A percentile compares a stretch with the other conserved stretches of the same genome.
phyloP scores from a whole-genome alignment of 2,329 filamentous ascomycete species.

The Paraconiothyrium sp. region DNA sequence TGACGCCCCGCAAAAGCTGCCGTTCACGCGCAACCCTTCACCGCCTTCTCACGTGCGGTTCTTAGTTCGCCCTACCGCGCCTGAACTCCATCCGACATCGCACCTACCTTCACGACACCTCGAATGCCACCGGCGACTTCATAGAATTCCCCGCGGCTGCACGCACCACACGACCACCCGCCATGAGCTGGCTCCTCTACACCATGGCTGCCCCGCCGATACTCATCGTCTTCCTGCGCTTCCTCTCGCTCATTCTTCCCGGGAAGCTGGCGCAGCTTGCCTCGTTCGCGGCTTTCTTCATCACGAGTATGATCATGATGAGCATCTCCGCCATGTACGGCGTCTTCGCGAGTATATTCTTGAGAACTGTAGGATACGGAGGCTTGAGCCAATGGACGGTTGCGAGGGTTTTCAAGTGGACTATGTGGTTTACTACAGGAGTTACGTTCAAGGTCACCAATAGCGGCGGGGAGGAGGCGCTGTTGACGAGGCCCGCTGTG shows the following conservation, averaged over 20 bases:
- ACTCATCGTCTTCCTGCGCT: conserved; percentile 41
- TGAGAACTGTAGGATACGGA: conserved; percentile 76
- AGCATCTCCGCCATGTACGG: conserved; percentile 71
- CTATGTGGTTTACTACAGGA: conserved; percentile 79
- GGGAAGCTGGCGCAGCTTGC: conserved; percentile 40
- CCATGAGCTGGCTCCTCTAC: conserved; percentile 47
- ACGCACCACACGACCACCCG: conserved; percentile 20
- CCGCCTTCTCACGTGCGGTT: conserved; percentile 7
- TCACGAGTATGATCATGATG: conserved; percentile 53
- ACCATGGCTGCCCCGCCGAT: conserved; percentile 37
- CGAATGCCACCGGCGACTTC: conserved; percentile 15
- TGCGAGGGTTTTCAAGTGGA: conserved; percentile 79
- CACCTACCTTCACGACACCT: neutral
- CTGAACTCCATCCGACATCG: conserved; percentile 1
- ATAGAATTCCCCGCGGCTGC: conserved; percentile 17
- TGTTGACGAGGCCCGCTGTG: conserved; percentile 74
- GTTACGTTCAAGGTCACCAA: conserved; percentile 75
- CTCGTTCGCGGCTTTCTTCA: conserved; percentile 73
- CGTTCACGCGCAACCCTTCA: conserved; percentile 9
- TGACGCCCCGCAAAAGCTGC: conserved; percentile 20
- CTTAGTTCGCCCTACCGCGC: neutral
- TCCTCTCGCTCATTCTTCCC: conserved; percentile 42
- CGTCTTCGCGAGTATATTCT: conserved; percentile 74
- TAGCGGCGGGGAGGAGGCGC: conserved; percentile 45
- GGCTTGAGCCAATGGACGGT: conserved; percentile 87